Percentiles rank a stretch among this genome's conserved stretches.
Conservation (phyloP, 345 rosid genomes). For the Cochlearia excelsa region DNA sequence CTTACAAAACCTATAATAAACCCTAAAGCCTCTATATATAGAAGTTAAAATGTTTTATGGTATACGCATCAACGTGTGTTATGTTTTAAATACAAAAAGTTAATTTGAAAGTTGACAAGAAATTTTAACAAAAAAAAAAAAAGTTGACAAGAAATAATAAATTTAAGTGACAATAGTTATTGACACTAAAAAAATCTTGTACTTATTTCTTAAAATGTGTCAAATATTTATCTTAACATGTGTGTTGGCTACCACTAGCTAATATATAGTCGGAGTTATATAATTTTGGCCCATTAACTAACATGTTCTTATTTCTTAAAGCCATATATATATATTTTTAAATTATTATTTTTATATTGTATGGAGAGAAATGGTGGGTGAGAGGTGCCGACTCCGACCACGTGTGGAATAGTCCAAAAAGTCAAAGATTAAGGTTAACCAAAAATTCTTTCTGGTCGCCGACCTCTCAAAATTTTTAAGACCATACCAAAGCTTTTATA, state of each 20-base stretch:
- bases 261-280: slow-evolving; percentile 8
- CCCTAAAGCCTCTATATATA: too few relatives aligned
- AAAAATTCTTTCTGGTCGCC: slow-evolving; percentile 11
- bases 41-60: not conserved
- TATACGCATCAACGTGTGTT: slow-evolving; percentile 10
- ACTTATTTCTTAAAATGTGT: not conserved
- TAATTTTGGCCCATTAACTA: not conserved
- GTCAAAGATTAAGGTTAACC: not conserved
- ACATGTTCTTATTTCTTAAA: not conserved
- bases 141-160: not conserved
- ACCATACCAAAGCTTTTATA: not conserved
- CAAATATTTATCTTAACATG: not conserved
- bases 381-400: slow-evolving; percentile 28
- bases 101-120: slow-evolving; percentile 2
- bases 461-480: slow-evolving; percentile 15
- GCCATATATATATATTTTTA: not conserved
- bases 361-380: slow-evolving; percentile 4
- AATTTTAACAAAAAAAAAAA: too few relatives aligned
- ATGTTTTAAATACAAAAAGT: slow-evolving; percentile 5
- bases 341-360: too few relatives aligned
- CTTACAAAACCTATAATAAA: too few relatives aligned
- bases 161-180: not conserved
- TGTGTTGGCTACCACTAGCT: slow-evolving; percentile 1
- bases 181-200: not conserved
- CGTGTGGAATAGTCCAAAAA: slow-evolving; percentile 20